phyloP scores from a whole-genome alignment of 73 alveolate species.

The Blepharisma stoltei region DNA sequence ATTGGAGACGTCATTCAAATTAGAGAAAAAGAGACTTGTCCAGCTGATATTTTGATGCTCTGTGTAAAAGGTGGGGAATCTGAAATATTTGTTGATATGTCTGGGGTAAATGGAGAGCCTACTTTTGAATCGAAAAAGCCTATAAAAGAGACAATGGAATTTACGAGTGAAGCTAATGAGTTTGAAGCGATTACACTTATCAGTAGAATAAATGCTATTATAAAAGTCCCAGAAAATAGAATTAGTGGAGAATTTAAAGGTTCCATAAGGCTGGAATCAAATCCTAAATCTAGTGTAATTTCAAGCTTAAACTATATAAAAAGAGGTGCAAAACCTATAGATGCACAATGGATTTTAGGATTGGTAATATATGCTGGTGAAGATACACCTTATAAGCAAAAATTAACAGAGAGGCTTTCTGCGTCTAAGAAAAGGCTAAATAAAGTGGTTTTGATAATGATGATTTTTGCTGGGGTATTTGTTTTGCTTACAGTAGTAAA shows the following conservation, averaged over 20 bases:
- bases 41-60: background rate
- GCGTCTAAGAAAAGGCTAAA: too few species aligned
- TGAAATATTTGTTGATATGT: slow-evolving; percentile 4
- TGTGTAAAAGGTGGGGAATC: background rate
- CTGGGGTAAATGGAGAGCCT: background rate
- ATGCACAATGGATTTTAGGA: slow-evolving; percentile 6
- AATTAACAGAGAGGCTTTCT: too few species aligned
- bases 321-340: background rate
- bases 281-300: slow-evolving; percentile 7
- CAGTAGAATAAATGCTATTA: slow-evolving; percentile 1
- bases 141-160: slow-evolving; percentile 2
- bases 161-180: background rate
- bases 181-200: background rate
- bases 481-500: too few species aligned
- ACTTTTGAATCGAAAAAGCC: background rate
- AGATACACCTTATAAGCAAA: background rate
- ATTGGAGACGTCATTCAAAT: background rate
- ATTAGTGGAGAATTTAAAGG: slow-evolving; percentile 9
- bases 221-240: background rate
- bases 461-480: too few species aligned
- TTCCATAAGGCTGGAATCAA: background rate
- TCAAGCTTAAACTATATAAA: background rate
- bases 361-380: background rate
- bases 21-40: background rate
- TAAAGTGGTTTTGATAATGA: too few species aligned